Conservation (phyloP, 768 basidiomycete species). For the Suillus cothurnatus region DNA sequence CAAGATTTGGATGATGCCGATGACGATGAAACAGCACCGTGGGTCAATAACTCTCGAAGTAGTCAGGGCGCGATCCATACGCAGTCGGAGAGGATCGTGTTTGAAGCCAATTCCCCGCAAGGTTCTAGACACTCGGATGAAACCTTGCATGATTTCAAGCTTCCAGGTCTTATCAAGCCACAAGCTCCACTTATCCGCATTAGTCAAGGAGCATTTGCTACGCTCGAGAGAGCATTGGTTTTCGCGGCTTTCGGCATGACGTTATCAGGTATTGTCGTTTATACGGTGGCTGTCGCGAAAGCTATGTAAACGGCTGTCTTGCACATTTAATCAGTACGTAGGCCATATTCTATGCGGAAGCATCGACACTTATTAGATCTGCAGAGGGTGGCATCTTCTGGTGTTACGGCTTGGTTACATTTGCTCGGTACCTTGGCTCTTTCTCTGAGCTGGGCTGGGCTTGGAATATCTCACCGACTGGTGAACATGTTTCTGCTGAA, state of each 20-base stretch:
- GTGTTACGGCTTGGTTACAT: constrained; percentile 85
- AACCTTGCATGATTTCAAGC: constrained; percentile 50
- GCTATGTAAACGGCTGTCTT: constrained; percentile 79
- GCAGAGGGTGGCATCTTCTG: constrained; percentile 92
- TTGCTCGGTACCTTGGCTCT: constrained; percentile 93
- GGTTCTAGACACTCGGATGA: constrained; percentile 55
- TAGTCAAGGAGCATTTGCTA: constrained; percentile 51
- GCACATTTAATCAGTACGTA: constrained; percentile 89
- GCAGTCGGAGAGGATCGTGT: constrained; percentile 56
- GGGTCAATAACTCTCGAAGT: constrained; percentile 45
- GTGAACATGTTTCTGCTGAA: constrained; percentile 62
- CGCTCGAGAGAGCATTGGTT: constrained; percentile 64
- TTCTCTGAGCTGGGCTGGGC: constrained; percentile 91
- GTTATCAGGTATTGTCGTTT: constrained; percentile 73
- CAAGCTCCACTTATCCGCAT: constrained; percentile 40
- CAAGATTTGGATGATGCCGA: constrained; percentile 25
- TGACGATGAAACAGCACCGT: constrained; percentile 48
- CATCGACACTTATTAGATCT: constrained; percentile 2
- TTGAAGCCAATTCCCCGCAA: constrained; percentile 45
- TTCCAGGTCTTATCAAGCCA: constrained; percentile 14
- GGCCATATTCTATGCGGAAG: background rate
- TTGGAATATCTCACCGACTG: constrained; percentile 76
- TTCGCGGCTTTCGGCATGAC: constrained; percentile 70
- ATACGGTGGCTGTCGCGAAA: constrained; percentile 83
- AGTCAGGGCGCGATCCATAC: constrained; percentile 23